Base-by-base conservation (phyloP, 2,329 filamentous ascomycete species). In the Harringtonia aguacate region DNA sequence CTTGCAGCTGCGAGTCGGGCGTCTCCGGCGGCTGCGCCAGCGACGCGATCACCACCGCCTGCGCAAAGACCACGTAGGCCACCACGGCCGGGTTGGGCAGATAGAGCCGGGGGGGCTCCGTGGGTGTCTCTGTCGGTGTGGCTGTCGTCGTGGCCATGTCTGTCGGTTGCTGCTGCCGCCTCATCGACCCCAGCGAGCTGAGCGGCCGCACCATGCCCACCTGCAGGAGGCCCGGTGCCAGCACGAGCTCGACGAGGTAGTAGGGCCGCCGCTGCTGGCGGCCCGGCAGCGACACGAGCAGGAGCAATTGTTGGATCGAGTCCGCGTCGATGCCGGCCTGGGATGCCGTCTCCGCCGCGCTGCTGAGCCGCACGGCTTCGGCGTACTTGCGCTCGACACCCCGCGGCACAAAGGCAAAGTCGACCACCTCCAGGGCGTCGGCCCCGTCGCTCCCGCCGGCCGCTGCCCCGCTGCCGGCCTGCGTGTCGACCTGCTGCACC, bases 1-100 rank as follows among this genome's bases (percentile, higher is more conserved):
- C 67, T 49, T 84, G 74, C 4, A 94, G 69, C 57, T 95, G 88
- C 2, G 78, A 77, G 41, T 88, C 84, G 8, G 86, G 85, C 3
- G 80, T 81, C 36, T 86, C 79, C 14, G 79, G 76, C 1, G 75
- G 69, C 40, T 73, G 72, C 3, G 75, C 72, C 39, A 94, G 73
- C 0, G 88, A 94, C 8, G 84, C 72, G 22, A 97, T 65, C 18
- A 92, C 75, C 22, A 92, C 72, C 4, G 86, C 85, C 50, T 81
- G 77, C 46, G 84, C 81, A 52, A 95, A 88, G 1, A 90, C 72
- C 33, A 92, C 63, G 57, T 89, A 94, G 8, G 86, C 88, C 21
- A 89, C 84, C 34, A 92, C 74, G 10, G 79, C 81, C 15, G 87
- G 84, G 41, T 76, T 77, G 6, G 92, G 88, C 15, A 97, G 69